Evolutionary conservation across 352 stramenopile genomes (phyloP), one percentile per base, ranked within the genome.

Genomic region (Phytophthora fragariaefolia): DNA sequence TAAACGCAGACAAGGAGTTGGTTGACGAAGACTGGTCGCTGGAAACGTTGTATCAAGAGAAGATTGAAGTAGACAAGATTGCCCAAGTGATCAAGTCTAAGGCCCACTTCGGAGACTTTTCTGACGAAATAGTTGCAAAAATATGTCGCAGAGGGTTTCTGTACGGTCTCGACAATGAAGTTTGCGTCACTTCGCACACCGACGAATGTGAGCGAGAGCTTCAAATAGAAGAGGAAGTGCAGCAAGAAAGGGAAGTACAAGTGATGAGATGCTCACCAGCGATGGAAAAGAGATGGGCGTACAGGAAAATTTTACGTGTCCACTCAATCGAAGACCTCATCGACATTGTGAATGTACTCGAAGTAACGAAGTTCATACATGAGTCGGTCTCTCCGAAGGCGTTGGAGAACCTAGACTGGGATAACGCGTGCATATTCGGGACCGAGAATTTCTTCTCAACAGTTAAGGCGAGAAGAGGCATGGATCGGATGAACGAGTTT

Each of bases 141-240:
- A 79, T 82, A 23, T 66, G 50, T 9, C 32, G 17, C 1, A 27
- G 24, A 54, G 54, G 69, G 0, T 40, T 28, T 4, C 22, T 17
- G 7, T 87, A 68, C 45, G 77, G 76, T 4, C 40, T 79, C 10
- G 72, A 90, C 18, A 64, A 83, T 28, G 71, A 74, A 53, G 60
- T 88, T 0, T 65, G 82, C 6, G 56, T 83, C 18, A 81, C 68
- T 17, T 53, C 67, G 0, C 82, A 84, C 45, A 74, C 58, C 15
- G 73, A 84, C 38, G 73, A 91, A 46, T 90, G 77, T 12, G 82
- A 90, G 59, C 78, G 76, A 12, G 79, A 91, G 60, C 32, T 90
- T n/a, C 79, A 87, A 18, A 51, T 86, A 12, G 63, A 90, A 48
- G 68, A 87, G 28, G 78, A 87, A 30, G 48, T 77, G 18, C 59